Evolutionary conservation across 2,329 filamentous ascomycete species (phyloP).

Genomic region (Colletotrichum euphorbiae): DNA sequence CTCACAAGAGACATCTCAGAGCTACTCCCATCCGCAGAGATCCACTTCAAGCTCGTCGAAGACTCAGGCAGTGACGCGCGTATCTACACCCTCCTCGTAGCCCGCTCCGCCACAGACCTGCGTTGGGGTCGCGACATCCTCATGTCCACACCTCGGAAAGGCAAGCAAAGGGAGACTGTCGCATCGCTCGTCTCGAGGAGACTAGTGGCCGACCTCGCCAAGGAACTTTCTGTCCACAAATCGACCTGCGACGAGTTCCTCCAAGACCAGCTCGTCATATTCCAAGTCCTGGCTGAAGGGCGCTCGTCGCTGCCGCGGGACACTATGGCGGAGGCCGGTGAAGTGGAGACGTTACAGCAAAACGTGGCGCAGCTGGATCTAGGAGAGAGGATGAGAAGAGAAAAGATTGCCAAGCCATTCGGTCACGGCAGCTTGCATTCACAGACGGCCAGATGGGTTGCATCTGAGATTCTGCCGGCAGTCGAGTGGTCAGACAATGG

Average conservation of each 20-base stretch:
- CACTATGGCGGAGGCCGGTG: constrained; percentile 22
- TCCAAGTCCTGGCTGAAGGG: constrained; percentile 68
- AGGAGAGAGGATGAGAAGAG: constrained; percentile 50
- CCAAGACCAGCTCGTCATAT: constrained; percentile 71
- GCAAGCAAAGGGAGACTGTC: constrained; percentile 46
- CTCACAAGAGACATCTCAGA: constrained; percentile 54
- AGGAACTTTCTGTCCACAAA: constrained; percentile 51
- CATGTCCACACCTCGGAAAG: constrained; percentile 55
- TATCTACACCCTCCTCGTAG: constrained; percentile 69
- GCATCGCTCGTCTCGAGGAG: constrained; percentile 55
- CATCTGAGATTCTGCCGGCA: constrained; percentile 60
- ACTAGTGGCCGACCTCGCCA: constrained; percentile 59
- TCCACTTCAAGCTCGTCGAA: constrained; percentile 60
- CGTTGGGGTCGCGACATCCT: constrained; percentile 63
- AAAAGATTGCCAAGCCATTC: constrained; percentile 63
- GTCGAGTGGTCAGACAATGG: constrained; percentile 65
- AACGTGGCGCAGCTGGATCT: constrained; percentile 47
- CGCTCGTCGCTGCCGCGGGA: constrained; percentile 59
- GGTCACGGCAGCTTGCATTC: constrained; percentile 68
- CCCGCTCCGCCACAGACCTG: constrained; percentile 56
- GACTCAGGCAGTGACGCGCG: constrained; percentile 63
- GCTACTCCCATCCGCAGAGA: constrained; percentile 57
- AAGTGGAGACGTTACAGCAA: constrained; percentile 43
- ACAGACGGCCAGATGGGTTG: constrained; percentile 71
- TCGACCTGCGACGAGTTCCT: constrained; percentile 64